A percentile compares a stretch with the other conserved stretches of the same genome.
These are phyloP conservation scores for Wilcoxina mikolae DNA, from an alignment of 495 filamentous ascomycete genomes.

Conservation along the genomic window DNA sequence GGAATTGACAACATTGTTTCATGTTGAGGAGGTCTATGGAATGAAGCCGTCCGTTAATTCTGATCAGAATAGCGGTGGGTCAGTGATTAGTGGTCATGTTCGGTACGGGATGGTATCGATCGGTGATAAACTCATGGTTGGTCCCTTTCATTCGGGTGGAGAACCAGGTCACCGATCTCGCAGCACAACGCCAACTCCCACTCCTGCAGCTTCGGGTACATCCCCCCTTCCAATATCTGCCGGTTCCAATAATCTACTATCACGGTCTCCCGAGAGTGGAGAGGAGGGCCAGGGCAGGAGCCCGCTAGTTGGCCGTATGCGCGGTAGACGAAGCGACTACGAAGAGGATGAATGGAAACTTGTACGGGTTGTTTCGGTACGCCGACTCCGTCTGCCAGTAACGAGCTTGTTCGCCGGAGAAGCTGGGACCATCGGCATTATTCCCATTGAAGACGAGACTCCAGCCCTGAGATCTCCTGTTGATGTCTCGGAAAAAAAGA, in stretches of 20 bases:
- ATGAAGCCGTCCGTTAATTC: conserved; percentile 17
- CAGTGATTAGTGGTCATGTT: conserved; percentile 70
- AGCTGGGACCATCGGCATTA: conserved; percentile 77
- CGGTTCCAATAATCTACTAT: conserved; percentile 1
- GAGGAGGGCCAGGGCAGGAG: not conserved
- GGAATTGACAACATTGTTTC: conserved; percentile 43
- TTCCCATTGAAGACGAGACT: conserved; percentile 31
- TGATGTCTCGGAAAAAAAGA: too few relatives aligned
- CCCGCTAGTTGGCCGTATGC: not conserved
- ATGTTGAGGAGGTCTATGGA: conserved; percentile 70
- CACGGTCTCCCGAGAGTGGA: not conserved
- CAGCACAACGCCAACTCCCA: conserved; percentile 21
- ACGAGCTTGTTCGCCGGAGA: conserved; percentile 61
- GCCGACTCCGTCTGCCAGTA: conserved; percentile 75
- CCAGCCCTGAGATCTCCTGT: not conserved
- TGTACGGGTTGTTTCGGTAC: conserved; percentile 55
- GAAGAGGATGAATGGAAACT: conserved; percentile 17
- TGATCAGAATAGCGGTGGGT: conserved; percentile 30
- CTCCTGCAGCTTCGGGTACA: conserved; percentile 13
- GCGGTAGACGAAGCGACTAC: conserved; percentile 9
- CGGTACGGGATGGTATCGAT: conserved; percentile 62
- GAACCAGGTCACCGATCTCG: conserved; percentile 10
- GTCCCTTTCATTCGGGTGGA: conserved; percentile 43
- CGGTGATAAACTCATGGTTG: conserved; percentile 64
- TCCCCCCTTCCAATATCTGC: conserved; percentile 11